Evolutionary conservation across 2,329 filamentous ascomycete species (phyloP), one percentile per base, ranked within the genome.

Genomic region (Ustilaginoidea virens): DNA sequence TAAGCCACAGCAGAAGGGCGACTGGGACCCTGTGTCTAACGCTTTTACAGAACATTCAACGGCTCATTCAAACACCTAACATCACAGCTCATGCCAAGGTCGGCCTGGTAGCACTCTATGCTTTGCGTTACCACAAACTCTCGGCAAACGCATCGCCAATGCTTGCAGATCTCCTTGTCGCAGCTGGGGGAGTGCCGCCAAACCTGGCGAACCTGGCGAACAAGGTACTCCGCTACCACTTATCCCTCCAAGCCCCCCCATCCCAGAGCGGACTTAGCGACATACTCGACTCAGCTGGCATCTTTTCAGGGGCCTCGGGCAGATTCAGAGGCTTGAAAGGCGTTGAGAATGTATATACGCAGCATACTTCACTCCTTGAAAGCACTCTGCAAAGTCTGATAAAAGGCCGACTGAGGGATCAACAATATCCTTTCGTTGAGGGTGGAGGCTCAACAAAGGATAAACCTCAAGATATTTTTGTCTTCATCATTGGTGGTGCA

Each of bases 271-370:
- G 82, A 5, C 83, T 94, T 33, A 76, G 83, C 0, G 87, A 96
- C 39, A 72, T 96, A 5, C 96, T 98, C 44, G 86, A 96, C 45
- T 79, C 82, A 0, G 72, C 78, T 0, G 87, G 83, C 4, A 87
- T 98, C 38, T 93, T 98, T 53, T 81, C 82, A 1, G 81, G 81
- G 9, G 85, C 86, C 8, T 69, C 83, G 22, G 82, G 78, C 45
- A 74, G 86, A 5, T 85, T 98, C 52, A 93, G 92, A 46, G 90
- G 90, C 0, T 64, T 98, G 10, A 94, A 96, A 47, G 90, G 90
- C 2, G 90, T 98, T 1, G 92, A 98, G 51, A 98, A 98, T 43
- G 90, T 98, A 17, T 98, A 98, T 51, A 98, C 90, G 0, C 92
- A 98, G 51, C 90, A 98, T 52, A 92, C 83, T 5, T 85, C 92